phyloP scores from a whole-genome alignment of 768 basidiomycete species.

The Clitopilus passeckerianus region DNA sequence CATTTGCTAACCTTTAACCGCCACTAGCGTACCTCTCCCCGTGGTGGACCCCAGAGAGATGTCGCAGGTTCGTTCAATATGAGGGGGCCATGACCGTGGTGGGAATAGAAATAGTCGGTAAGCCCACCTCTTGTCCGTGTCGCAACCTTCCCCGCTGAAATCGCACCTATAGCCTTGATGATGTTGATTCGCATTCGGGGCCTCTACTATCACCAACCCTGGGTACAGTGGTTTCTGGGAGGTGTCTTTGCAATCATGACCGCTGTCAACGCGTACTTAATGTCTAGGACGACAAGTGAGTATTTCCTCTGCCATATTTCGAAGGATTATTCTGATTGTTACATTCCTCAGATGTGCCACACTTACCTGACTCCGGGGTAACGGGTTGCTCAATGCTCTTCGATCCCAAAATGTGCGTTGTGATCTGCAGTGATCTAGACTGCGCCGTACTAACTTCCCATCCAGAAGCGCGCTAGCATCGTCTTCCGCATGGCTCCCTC shows the following conservation, averaged over 20 bases:
- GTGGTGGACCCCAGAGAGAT: conserved; percentile 32
- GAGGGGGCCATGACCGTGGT: conserved; percentile 39
- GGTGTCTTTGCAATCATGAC: conserved; percentile 39
- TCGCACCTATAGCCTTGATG: conserved; percentile 43
- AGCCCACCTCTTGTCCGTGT: conserved; percentile 32
- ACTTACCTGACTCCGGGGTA: conserved; percentile 32
- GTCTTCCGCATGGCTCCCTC: conserved; percentile 44
- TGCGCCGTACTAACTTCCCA: not conserved
- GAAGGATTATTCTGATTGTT: not conserved
- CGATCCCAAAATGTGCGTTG: conserved; percentile 27
- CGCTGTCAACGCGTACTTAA: conserved; percentile 46
- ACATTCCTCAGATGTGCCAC: conserved; percentile 26
- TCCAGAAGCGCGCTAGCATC: conserved; percentile 33
- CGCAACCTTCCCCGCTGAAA: not conserved
- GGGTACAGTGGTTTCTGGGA: conserved; percentile 22
- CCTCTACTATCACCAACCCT: conserved; percentile 28
- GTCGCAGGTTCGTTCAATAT: conserved; percentile 1
- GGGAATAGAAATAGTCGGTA: conserved; percentile 47
- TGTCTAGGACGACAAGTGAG: conserved; percentile 43
- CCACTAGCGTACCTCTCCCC: conserved; percentile 36
- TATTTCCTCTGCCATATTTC: not conserved
- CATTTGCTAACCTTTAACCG: not conserved
- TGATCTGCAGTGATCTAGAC: conserved; percentile 7
- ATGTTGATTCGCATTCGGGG: conserved; percentile 48
- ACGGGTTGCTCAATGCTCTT: conserved; percentile 39